Evolutionary conservation across 1,284 basidiomycete genomes (phyloP), one percentile per base, ranked within the genome.

Genomic region (Ganoderma sinense): DNA sequence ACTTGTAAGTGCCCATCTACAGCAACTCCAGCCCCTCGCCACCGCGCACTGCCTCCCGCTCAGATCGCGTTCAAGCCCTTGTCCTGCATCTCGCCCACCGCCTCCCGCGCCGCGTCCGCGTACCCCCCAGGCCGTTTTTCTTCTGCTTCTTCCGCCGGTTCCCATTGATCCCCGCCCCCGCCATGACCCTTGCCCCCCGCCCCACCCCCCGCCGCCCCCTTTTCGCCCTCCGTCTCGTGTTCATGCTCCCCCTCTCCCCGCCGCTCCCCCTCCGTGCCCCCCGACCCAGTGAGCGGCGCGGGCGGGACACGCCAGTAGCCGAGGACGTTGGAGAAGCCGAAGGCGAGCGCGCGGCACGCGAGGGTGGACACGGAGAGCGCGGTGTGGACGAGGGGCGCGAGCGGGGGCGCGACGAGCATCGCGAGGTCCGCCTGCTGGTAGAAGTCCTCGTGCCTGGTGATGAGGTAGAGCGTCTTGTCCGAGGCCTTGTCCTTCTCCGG

Each of bases 371-470:
- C 20, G 39, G 11, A 6, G 53, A 89, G 80, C 14, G 73, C 79
- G 29, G 84, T 59, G 13, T 80, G 78, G 23, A 85, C 76, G 63
- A 89, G 67, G 0, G 86, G 84, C 0, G 81, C 75, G 23, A 89
- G 79, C 3, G 87, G 86, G 0, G 90, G 87, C 3, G 89, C 67
- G 23, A 90, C 18, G 23, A 89, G 80, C 5, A 84, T 80, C 36
- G 84, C 75, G 55, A 90, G 69, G 72, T 89, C 89, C 67, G 88
- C 87, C 0, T 88, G 84, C 73, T 90, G 88, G 76, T 89, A 91
- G 73, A 88, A 89, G 74, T 91, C 88, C 73, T 90, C 89, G 72
- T 91, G 89, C 64, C 81, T 80, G 1, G 82, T 76, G 65, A 91
- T 90, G 67, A 87, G 84, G 75, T 84, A 84, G 2, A 85, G 74